A percentile compares a stretch with the other conserved stretches of the same genome.
Conservation (phyloP, 495 filamentous ascomycete genomes). For the Xanthoparmelia taractica region DNA sequence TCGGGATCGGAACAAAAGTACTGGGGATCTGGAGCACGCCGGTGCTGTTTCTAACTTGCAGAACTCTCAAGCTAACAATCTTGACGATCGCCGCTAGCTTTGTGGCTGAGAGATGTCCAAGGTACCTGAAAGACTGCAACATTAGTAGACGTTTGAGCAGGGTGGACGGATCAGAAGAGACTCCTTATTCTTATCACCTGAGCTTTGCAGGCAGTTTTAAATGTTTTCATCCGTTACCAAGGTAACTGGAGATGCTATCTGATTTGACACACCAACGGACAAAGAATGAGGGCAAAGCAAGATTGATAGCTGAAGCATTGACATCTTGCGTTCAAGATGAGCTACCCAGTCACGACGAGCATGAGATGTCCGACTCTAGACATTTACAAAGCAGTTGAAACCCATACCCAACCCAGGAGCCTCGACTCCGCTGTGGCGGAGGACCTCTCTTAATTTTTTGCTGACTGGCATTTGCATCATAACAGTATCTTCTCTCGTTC, state of each 20-base stretch:
- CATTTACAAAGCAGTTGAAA: neutral
- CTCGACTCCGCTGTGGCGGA: neutral
- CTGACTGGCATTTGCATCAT: neutral
- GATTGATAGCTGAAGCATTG: neutral
- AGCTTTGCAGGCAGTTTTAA: neutral
- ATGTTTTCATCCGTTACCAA: neutral
- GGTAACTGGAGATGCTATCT: neutral
- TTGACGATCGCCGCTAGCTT: neutral
- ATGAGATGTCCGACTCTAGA: neutral
- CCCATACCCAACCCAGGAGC: neutral
- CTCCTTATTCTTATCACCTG: neutral
- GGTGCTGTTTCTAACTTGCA: neutral
- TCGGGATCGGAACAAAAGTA: neutral
- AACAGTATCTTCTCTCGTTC: no score
- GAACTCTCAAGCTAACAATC: neutral
- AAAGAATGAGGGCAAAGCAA: neutral
- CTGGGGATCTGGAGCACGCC: neutral
- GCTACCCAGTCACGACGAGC: neutral
- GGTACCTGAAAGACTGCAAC: neutral
- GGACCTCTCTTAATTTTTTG: neutral
- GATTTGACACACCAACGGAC: neutral
- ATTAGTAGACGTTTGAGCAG: neutral
- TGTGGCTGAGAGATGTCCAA: neutral
- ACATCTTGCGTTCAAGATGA: neutral
- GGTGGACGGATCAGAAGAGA: neutral